A percentile compares a stretch with the other conserved stretches of the same genome.
Conservation (phyloP, 805 yeast species). For the Candida insectalens region DNA sequence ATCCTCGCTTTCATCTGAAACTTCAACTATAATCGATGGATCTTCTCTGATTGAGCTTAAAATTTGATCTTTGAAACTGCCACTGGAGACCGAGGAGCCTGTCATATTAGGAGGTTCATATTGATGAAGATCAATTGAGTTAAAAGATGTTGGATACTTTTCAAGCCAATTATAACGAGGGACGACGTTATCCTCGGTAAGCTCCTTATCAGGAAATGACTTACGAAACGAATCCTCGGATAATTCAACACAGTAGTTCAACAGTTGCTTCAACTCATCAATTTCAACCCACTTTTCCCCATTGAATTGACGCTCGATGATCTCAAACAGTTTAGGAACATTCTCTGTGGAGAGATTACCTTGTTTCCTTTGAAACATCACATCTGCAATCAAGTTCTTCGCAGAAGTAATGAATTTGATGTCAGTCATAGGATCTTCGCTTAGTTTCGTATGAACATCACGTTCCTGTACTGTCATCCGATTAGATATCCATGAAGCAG, state of each 20-base stretch:
- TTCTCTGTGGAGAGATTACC: conserved; percentile 26
- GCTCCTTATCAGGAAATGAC: conserved; percentile 3
- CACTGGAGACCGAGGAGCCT: no score
- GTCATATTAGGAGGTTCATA: no score
- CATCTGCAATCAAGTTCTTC: conserved; percentile 50
- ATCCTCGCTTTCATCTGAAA: no score
- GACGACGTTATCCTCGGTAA: conserved; percentile 12
- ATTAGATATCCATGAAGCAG: conserved; percentile 53
- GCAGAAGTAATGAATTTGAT: conserved; percentile 34
- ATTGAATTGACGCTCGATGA: conserved; percentile 14
- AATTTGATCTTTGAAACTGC: no score
- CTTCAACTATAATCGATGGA: no score
- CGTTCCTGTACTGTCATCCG: conserved; percentile 33
- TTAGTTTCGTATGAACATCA: conserved; percentile 37
- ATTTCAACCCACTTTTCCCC: conserved; percentile 32
- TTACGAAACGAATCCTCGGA: conserved; percentile 17
- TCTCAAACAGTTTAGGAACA: conserved; percentile 17
- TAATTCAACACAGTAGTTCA: conserved; percentile 18
- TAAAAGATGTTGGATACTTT: conserved; percentile 23
- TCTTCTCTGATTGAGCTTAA: no score
- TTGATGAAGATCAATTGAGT: conserved; percentile 9
- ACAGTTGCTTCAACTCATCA: conserved; percentile 25
- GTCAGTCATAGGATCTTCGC: conserved; percentile 3
- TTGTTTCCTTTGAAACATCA: conserved; percentile 36
- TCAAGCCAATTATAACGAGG: conserved; percentile 15